Evolutionary conservation across 169 alveolate genomes (phyloP), one percentile per base, ranked within the genome.

Genomic region (Cryptosporidium felis): DNA sequence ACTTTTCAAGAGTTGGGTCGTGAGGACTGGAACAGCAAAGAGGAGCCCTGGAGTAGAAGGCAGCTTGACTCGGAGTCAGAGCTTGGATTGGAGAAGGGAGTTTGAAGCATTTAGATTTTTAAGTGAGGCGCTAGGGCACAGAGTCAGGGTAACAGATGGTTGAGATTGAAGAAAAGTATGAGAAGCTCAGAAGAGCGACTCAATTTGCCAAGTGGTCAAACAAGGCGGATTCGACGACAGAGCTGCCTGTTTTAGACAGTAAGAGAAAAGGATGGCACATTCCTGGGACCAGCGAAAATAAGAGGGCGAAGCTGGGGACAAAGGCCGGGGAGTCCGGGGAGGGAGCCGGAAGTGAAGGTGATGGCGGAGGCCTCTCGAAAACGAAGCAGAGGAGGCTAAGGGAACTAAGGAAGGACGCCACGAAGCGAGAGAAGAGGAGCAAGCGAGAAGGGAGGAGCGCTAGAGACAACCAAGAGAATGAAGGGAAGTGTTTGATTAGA

Each of bases 141-240:
- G n/a, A n/a, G n/a, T n/a, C n/a, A n/a, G n/a, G 42, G 3, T 42
- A 63, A 36, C 32, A 2, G n/a, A 53, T 14, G 6, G 56, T 36
- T 46, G 67, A 74, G 26, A 36, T 74, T 16, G 85, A 74, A 36
- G 85, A 74, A n/a, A 74, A 41, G 12, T 74, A 74, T 38, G 85
- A 49, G 36, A 49, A 23, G 26, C 30, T 28, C 0, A 74, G 85
- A 36, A 32, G 59, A 32, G 3, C 12, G 14, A 26, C 60, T 4
- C 65, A 56, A 28, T 53, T 74, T 53, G 28, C 49, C 36, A 74
- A 56, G n/a, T 74, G 85, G 85, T 74, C 85, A 5, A 59, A 74
- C 14, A 21, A 53, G 14, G 85, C 67, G 28, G 67, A 74, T n/a
- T 6, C 53, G 5, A 16, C 34, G 1, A 53, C 66, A 26, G 59